Percentiles rank a stretch among this genome's conserved stretches.
These are phyloP conservation scores for Rubia peregrina DNA, from an alignment of 305 asterid species.

Conservation along the genomic window DNA sequence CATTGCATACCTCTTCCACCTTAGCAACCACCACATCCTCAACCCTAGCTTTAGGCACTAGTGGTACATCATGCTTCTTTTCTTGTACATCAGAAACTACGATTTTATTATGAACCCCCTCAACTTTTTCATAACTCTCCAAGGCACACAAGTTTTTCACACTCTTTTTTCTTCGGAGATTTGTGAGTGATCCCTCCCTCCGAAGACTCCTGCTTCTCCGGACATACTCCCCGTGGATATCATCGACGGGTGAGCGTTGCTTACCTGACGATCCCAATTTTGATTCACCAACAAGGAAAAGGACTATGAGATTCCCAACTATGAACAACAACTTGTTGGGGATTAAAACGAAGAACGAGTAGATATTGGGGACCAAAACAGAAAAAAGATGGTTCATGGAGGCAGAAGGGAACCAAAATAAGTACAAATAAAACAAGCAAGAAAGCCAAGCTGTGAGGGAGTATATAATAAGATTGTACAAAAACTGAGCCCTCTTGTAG, in stretches of 20 bases:
- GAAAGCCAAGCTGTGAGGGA: constrained; percentile 23
- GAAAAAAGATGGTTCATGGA: constrained; percentile 14
- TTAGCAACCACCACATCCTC: background rate
- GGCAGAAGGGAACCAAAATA: constrained; percentile 21
- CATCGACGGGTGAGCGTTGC: constrained; percentile 4
- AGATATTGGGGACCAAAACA: constrained; percentile 15
- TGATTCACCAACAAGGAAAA: constrained; percentile 22
- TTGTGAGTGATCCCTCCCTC: background rate
- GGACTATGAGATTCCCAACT: constrained; percentile 23
- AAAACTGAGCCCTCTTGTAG: constrained; percentile 20
- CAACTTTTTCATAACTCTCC: background rate
- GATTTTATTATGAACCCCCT: background rate
- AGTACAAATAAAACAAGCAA: constrained; percentile 9
- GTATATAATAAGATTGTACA: constrained; percentile 17
- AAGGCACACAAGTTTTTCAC: background rate
- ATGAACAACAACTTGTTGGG: constrained; percentile 21
- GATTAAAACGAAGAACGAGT: constrained; percentile 14
- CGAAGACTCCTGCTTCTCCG: constrained; percentile 9
- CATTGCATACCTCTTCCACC: too few species aligned
- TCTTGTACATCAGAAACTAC: background rate
- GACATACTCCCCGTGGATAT: constrained; percentile 19
- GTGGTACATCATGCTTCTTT: background rate
- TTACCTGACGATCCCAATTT: background rate
- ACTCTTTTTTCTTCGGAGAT: background rate
- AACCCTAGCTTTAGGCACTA: background rate